Evolutionary conservation across 2,329 filamentous ascomycete genomes (phyloP), one percentile per base, ranked within the genome.

Genomic region (Achaetomium macrosporum): DNA sequence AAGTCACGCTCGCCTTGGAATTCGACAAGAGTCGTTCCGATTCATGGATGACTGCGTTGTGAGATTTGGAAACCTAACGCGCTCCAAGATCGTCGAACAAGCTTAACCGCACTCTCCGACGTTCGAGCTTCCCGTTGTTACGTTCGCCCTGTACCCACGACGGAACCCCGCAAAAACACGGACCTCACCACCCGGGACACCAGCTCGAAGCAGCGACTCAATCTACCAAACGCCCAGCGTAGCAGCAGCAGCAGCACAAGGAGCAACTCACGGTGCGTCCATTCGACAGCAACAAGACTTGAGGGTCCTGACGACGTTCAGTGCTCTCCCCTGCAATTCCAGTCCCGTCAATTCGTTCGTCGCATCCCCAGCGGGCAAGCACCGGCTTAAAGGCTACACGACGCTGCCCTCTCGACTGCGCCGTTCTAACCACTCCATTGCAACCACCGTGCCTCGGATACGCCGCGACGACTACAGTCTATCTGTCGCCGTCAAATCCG

Each of bases 121-220:
- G 12, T 17, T n/a, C 25, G 25, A n/a, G 15, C 10, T 6, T 11
- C n/a, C 30, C 17, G 20, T n/a, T 8, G 11, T 16, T 16, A n/a
- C 35, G 13, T 13, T 8, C 11, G n/a, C 35, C 35, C 35, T 37
- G 35, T 16, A n/a, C 47, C 55, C 47, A 50, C 50, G 46, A 48
- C 39, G 35, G 49, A 54, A 53, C 56, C 56, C 56, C 51, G 56
- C 54, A 58, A 58, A 56, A 54, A 50, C 51, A 53, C 35, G 35
- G 35, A 37, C 54, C 49, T 44, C 50, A 56, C 36, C 53, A 50
- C 33, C 50, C 43, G 50, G 56, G 47, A 54, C 49, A 51, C 54
- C 54, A 56, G 56, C 54, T 56, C 54, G 40, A 50, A 50, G 45
- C 40, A 47, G 48, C 30, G 36, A 41, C 48, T 52, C 54, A 53